phyloP scores from a whole-genome alignment of 306 rosid genomes.

The Rubus parviflorus region DNA sequence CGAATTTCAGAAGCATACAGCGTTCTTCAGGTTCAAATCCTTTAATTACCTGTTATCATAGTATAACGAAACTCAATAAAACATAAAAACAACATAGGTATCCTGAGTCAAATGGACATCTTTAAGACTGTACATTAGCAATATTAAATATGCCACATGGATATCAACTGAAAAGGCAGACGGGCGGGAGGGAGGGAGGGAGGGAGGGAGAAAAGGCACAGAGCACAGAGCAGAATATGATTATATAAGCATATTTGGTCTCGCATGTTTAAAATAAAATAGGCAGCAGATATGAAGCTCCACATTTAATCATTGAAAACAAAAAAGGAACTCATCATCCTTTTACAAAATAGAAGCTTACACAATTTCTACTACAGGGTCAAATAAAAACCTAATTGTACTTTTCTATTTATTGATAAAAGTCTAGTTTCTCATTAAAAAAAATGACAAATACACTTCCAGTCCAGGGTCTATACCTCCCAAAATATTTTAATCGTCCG shows the following conservation, averaged over 20 bases:
- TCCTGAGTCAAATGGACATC: not conserved
- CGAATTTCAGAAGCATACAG: constrained; percentile 91
- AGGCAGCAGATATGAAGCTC: not conserved
- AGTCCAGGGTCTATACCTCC: constrained; percentile 63
- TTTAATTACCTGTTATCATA: constrained; percentile 58
- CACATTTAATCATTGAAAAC: not conserved
- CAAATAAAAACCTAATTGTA: not conserved
- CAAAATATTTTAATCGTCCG: constrained; percentile 82
- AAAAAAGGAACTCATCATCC: not conserved
- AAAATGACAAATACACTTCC: not conserved
- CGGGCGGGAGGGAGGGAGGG: not conserved
- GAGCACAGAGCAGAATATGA: not conserved
- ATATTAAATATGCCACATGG: not conserved
- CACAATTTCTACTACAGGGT: not conserved
- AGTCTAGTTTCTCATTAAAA: not conserved
- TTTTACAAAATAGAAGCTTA: not conserved
- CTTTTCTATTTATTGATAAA: not conserved
- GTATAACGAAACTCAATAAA: constrained; percentile 20
- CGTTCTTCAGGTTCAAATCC: constrained; percentile 84
- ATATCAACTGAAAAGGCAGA: not conserved
- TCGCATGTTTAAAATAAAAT: not conserved
- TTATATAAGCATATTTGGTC: not conserved
- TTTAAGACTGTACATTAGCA: not conserved
- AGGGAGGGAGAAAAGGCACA: not conserved
- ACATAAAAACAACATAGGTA: constrained; percentile 2